These are phyloP conservation scores for Amauroascus niger DNA, from an alignment of 2,329 filamentous ascomycete genomes.

Conservation along the genomic window DNA sequence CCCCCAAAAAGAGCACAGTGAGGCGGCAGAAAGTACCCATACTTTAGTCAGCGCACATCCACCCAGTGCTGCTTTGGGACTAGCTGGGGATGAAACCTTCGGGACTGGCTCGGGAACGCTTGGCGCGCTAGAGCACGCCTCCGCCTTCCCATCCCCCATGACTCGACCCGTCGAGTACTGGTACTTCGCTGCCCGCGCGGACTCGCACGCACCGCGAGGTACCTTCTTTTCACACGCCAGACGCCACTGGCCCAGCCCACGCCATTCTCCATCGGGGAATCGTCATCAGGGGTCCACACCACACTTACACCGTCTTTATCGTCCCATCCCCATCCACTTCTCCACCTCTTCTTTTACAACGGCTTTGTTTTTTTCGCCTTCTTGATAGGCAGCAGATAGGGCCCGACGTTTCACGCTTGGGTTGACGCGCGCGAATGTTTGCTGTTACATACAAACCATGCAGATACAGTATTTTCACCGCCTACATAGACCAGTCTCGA, in stretches of 20 bases:
- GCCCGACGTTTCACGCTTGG: too few species aligned
- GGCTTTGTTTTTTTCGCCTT: not conserved
- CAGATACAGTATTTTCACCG: too few species aligned
- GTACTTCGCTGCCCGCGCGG: not conserved
- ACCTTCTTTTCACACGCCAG: not conserved
- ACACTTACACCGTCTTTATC: not conserved
- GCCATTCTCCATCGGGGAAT: not conserved
- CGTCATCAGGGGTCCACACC: not conserved
- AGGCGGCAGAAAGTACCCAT: conserved; percentile 1
- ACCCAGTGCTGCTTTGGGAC: not conserved
- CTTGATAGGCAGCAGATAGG: not conserved
- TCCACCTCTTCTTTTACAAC: not conserved
- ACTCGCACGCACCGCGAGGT: not conserved
- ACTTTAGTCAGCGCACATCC: not conserved
- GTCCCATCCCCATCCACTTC: not conserved
- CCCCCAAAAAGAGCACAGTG: not conserved
- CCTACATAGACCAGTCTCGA: too few species aligned
- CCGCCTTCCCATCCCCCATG: too few species aligned
- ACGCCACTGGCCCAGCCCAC: too few species aligned
- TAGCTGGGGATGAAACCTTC: conserved; percentile 6
- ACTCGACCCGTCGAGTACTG: conserved; percentile 5
- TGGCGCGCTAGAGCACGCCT: conserved; percentile 5
- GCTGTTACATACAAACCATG: too few species aligned
- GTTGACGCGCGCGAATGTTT: too few species aligned
- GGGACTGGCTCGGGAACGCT: conserved; percentile 3